A percentile compares a stretch with the other conserved stretches of the same genome.
Evolutionary conservation across 768 basidiomycete species (phyloP).

Genomic region (Pisolithus microcarpus): DNA sequence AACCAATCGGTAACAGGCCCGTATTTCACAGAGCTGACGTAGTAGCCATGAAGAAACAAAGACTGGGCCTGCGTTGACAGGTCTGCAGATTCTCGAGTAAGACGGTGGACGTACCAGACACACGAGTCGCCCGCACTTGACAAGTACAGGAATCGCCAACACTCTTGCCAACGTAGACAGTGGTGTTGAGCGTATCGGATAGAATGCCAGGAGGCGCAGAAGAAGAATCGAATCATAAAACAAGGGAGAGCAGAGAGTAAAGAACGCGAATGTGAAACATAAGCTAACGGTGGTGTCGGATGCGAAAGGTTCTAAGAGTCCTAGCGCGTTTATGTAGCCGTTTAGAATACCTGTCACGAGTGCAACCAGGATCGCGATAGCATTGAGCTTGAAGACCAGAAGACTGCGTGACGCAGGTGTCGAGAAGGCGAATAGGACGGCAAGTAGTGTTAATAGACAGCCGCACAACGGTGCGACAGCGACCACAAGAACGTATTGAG

Average conservation of each 20-base stretch:
- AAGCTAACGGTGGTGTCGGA: neutral
- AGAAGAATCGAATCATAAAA: slow-evolving; percentile 29
- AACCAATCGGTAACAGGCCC: neutral
- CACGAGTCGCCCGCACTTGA: slow-evolving; percentile 26
- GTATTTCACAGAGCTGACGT: neutral
- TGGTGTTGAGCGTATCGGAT: slow-evolving; percentile 19
- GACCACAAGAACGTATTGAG: neutral
- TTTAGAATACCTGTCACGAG: slow-evolving; percentile 1
- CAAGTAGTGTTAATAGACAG: slow-evolving; percentile 1
- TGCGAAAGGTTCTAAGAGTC: neutral
- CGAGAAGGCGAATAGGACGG: slow-evolving; percentile 21
- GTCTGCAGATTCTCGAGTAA: neutral
- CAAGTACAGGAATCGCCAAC: slow-evolving; percentile 20
- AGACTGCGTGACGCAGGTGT: slow-evolving; percentile 13
- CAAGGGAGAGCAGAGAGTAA: neutral
- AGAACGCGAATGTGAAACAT: neutral
- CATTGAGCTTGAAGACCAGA: slow-evolving; percentile 21
- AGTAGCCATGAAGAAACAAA: slow-evolving; percentile 7
- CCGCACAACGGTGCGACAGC: neutral
- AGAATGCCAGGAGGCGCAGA: slow-evolving; percentile 32
- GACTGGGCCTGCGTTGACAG: neutral
- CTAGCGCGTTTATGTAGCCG: neutral
- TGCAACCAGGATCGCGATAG: slow-evolving; percentile 14
- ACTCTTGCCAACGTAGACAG: slow-evolving; percentile 12
- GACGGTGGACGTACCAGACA: slow-evolving; percentile 5